These are phyloP conservation scores for Neonectria neomacrospora DNA, from an alignment of 2,329 filamentous ascomycete species.

Conservation along the genomic window DNA sequence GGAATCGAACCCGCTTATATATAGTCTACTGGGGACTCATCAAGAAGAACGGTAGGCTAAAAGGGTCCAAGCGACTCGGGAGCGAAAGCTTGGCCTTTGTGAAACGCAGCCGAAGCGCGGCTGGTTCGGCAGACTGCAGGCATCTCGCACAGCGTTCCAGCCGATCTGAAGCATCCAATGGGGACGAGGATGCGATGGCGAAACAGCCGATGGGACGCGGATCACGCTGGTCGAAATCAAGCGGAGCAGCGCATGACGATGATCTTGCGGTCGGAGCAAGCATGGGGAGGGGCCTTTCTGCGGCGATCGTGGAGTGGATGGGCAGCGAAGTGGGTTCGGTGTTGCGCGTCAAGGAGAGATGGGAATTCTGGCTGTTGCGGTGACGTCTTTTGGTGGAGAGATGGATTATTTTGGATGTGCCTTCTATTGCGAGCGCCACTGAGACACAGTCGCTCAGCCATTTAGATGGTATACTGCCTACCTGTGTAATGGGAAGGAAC, in stretches of 20 bases:
- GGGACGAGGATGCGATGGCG: background rate
- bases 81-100: constrained; percentile 11
- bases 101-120: constrained; percentile 22
- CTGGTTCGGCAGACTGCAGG: constrained; percentile 12
- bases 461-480: too few relatives aligned
- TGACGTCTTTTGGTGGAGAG: constrained; percentile 23
- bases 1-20: too few relatives aligned
- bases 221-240: constrained; percentile 21
- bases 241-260: constrained; percentile 20
- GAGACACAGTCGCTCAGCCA: too few relatives aligned
- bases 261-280: background rate
- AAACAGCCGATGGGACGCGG: constrained; percentile 17
- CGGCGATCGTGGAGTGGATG: background rate
- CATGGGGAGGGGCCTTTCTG: background rate
- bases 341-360: constrained; percentile 14
- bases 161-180: constrained; percentile 18
- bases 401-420: constrained; percentile 12
- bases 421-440: too few relatives aligned
- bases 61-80: background rate
- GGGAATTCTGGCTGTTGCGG: constrained; percentile 2
- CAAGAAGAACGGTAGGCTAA: too few relatives aligned
- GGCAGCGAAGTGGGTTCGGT: constrained; percentile 13
- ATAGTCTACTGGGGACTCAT: too few relatives aligned
- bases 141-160: constrained; percentile 5
- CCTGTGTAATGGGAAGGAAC: too few relatives aligned